Evolutionary conservation across 176 grass and related monocot genomes (phyloP), one percentile per base, ranked within the genome.

Genomic region (Ananas comosus): DNA sequence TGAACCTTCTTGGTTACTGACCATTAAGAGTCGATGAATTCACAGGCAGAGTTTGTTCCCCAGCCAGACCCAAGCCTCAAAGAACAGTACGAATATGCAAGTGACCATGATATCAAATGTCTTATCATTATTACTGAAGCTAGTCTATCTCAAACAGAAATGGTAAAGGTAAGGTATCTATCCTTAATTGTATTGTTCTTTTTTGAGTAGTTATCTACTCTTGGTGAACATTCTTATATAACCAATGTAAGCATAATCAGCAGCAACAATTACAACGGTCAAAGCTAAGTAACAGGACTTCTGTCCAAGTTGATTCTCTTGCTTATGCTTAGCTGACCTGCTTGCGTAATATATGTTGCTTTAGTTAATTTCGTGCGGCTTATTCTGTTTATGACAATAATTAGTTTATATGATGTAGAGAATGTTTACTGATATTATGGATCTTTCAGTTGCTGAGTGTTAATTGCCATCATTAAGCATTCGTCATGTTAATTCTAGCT

Each of bases 11-110:
- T 42, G 33, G 33, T 42, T 42, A 7, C 54, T 59, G 19, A 19
- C 19, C 19, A 18, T 18, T 59, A 14, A 59, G 14, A 18, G 14
- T 59, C 14, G 7, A 19, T 59, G 54, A 19, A 14, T 19, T 83
- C 74, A 68, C 72, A 97, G 89, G 93, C 88, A 53, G 81, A 97
- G 67, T 90, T 97, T 87, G 76, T 97, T 68, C 89, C 86, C 77
- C 76, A 79, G 75, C 74, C 83, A 79, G 93, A 97, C 63, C 93
- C 93, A 81, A 97, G 93, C 72, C 78, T 90, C 64, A 91, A 97
- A 83, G 93, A 97, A 74, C 93, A 97, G 58, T 97, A 92, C 67
- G 93, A 97, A 72, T 97, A 97, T 85, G 93, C 93, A 54, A 97
- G 69, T 69, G 89, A 97, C 27, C 76, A 87, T 85, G 89, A 92